Percentiles rank a stretch among this genome's conserved stretches.
Conservation (phyloP, 257 asterid genomes). For the Gardenia jasminoides region DNA sequence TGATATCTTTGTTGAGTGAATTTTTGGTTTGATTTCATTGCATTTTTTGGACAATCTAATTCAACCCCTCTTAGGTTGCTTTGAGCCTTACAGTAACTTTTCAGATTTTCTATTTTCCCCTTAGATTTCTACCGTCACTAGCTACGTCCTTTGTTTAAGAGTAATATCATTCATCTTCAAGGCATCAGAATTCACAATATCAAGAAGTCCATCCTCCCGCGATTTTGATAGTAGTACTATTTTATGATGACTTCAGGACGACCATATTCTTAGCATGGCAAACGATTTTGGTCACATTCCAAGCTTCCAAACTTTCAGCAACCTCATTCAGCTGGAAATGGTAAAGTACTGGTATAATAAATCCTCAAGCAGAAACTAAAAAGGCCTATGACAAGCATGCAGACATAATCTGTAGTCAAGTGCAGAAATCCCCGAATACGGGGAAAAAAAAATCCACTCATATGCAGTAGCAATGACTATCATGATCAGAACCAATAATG, state of each 20-base stretch:
- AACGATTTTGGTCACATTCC: neutral
- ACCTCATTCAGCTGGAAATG: neutral
- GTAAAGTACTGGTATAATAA: neutral
- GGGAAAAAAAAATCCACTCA: neutral
- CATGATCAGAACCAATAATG: neutral
- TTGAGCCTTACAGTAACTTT: no score
- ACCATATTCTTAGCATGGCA: neutral
- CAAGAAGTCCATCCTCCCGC: neutral
- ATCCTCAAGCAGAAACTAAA: neutral
- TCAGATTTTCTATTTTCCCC: neutral
- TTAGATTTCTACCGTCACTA: neutral
- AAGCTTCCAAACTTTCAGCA: neutral
- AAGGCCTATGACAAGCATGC: neutral
- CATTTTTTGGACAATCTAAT: no score
- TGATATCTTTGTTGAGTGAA: no score
- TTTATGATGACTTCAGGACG: neutral
- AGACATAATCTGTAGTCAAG: neutral
- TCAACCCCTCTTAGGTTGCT: no score
- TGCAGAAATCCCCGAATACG: neutral
- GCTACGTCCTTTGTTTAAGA: no score
- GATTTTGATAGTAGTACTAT: no score
- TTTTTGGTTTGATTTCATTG: no score
- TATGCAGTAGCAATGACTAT: neutral
- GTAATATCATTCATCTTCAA: neutral
- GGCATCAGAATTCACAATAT: neutral